These are phyloP conservation scores for Pyrrhoderma noxium DNA, from an alignment of 1,284 basidiomycete species.

Conservation along the genomic window DNA sequence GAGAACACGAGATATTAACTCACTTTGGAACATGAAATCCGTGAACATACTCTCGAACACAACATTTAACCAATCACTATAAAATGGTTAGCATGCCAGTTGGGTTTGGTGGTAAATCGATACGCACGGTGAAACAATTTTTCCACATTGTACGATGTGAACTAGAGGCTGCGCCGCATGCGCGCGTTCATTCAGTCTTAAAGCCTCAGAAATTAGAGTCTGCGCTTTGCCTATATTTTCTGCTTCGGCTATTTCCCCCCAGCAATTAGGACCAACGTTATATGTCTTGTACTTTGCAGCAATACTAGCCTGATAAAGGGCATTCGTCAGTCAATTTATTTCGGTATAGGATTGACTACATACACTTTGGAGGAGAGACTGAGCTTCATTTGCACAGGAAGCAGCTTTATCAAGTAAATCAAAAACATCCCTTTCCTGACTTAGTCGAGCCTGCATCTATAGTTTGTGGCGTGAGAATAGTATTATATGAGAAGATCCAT, in stretches of 20 bases:
- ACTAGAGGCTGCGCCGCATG: constrained; percentile 8
- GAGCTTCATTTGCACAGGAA: constrained; percentile 7
- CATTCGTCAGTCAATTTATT: background rate
- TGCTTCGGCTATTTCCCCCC: constrained; percentile 12
- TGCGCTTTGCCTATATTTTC: constrained; percentile 13
- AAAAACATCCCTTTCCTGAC: constrained; percentile 11
- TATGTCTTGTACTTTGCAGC: constrained; percentile 12
- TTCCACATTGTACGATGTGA: background rate
- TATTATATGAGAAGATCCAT: background rate
- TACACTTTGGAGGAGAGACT: constrained; percentile 12
- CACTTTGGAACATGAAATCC: constrained; percentile 17
- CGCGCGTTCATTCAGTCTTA: constrained; percentile 10
- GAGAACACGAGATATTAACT: background rate
- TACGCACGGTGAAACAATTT: constrained; percentile 11
- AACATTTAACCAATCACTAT: constrained; percentile 15
- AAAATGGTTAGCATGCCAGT: background rate
- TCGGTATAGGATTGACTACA: background rate
- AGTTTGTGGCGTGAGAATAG: no score
- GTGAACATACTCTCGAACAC: constrained; percentile 18
- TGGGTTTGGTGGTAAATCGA: background rate
- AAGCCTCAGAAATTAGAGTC: constrained; percentile 7
- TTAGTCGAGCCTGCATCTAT: constrained; percentile 9
- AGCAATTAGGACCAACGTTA: constrained; percentile 6
- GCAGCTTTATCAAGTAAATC: constrained; percentile 12
- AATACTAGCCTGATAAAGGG: constrained; percentile 7